Conservation (phyloP, 2,329 filamentous ascomycete species). For the Stagonosporopsis rhizophila region DNA sequence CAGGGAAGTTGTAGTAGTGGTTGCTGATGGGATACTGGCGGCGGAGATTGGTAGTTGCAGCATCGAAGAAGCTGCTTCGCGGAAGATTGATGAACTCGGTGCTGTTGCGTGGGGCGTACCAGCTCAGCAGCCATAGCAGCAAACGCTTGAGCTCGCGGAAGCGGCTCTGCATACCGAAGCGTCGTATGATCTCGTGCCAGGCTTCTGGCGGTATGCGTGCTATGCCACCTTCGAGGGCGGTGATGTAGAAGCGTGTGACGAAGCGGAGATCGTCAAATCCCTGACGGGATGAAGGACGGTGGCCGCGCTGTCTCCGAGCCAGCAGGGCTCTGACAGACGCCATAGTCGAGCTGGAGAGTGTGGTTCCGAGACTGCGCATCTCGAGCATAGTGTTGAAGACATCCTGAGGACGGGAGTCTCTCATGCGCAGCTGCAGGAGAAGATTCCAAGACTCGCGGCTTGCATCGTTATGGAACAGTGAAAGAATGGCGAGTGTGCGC, state of each 20-base stretch:
- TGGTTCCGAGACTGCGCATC: constrained; percentile 57
- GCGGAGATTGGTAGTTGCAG: constrained; percentile 28
- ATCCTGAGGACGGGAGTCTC: constrained; percentile 32
- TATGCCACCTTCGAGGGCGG: constrained; percentile 55
- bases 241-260: constrained; percentile 57
- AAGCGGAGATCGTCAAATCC: constrained; percentile 52
- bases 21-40: constrained; percentile 18
- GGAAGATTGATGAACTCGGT: constrained; percentile 29
- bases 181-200: constrained; percentile 67
- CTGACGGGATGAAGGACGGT: constrained; percentile 35
- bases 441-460: constrained; percentile 56
- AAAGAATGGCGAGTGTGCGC: constrained; percentile 63
- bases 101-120: constrained; percentile 42
- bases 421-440: constrained; percentile 53
- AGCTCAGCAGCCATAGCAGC: constrained; percentile 58
- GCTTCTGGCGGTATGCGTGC: constrained; percentile 50
- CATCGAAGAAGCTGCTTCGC: constrained; percentile 31
- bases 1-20: constrained; percentile 30
- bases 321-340: constrained; percentile 52
- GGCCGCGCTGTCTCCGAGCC: constrained; percentile 47
- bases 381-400: constrained; percentile 53
- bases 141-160: constrained; percentile 61
- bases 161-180: constrained; percentile 64
- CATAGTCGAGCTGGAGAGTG: constrained; percentile 53
- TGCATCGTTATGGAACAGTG: constrained; percentile 50